phyloP scores from a whole-genome alignment of 495 filamentous ascomycete species.

The Neurospora africana region DNA sequence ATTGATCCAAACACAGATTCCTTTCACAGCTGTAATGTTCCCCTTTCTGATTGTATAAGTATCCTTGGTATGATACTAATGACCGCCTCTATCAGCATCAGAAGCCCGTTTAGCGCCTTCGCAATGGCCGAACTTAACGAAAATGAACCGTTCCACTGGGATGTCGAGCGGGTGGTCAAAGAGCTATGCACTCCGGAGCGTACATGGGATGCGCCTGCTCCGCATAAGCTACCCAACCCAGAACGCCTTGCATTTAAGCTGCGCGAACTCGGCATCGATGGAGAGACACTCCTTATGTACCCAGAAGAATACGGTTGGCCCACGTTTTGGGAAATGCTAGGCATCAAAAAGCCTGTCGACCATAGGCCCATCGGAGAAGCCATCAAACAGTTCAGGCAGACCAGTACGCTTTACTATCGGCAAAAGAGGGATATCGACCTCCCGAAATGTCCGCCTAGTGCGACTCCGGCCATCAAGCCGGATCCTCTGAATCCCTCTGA shows the following conservation, averaged over 20 bases:
- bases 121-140: conserved; percentile 15
- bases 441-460: background rate
- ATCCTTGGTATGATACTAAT: background rate
- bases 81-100: background rate
- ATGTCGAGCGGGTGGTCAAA: conserved; percentile 50
- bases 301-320: conserved; percentile 12
- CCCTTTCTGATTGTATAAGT: background rate
- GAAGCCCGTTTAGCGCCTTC: background rate
- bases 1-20: background rate
- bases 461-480: background rate
- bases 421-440: background rate
- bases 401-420: conserved; percentile 19
- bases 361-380: conserved; percentile 22
- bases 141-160: conserved; percentile 58
- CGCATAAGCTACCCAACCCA: conserved; percentile 37
- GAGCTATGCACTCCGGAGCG: conserved; percentile 48
- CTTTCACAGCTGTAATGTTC: background rate
- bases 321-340: conserved; percentile 20
- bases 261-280: conserved; percentile 49
- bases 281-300: conserved; percentile 46
- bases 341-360: conserved; percentile 23
- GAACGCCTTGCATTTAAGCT: conserved; percentile 41
- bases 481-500: background rate
- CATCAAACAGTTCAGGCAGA: conserved; percentile 18
- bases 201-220: conserved; percentile 30